Base-by-base conservation (phyloP, 2,329 filamentous ascomycete genomes). In the Cordyceps javanica region DNA sequence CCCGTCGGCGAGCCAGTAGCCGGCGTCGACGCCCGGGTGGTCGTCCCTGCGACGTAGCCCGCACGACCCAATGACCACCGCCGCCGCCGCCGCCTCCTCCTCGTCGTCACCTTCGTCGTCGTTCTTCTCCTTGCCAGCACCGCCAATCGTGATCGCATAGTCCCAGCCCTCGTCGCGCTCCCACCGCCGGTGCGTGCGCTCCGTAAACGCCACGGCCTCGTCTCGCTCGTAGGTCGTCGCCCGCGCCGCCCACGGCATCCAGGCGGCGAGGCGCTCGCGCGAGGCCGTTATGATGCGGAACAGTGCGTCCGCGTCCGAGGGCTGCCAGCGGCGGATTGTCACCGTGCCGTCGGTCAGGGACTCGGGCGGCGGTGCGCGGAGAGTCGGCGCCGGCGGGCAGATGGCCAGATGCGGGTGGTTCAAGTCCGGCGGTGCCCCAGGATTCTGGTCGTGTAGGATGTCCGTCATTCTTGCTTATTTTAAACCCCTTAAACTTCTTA, bases 1-100 rank as follows among this genome's bases (percentile, higher is more conserved):
- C 8, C 38, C 38, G 5, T 49, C 39, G 8, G 46, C 44, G 19
- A 57, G 46, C 55, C 55, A 57, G 21, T 57, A 57, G 11, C 55
- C 55, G 7, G 21, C 38, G 19, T 57, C 38, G n/a, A 57, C 34
- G 54, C 54, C 54, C 2, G 42, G 53, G 9, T 49, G 7, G 25
- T 34, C 34, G n/a, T 56, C 32, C 9, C 44, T 38, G 13, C 42
- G 19, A 8, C 23, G 23, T 9, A 57, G 13, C 14, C 46, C 46
- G 55, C 46, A 57, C 34, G 45, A 51, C 0, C 55, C 55, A 16
- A 55, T 3, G 8, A 57, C 25, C 11, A 11, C 42, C n/a, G 21
- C 26, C 19, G 36, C 13, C 11, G 11, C 38, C 2, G 8, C 9
- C n/a, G 19, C 9, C 8, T 10, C 25, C 1, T 41, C 38, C 19